Base-by-base conservation (phyloP, 176 grass and related monocot genomes). In the Chloris gayana region DNA sequence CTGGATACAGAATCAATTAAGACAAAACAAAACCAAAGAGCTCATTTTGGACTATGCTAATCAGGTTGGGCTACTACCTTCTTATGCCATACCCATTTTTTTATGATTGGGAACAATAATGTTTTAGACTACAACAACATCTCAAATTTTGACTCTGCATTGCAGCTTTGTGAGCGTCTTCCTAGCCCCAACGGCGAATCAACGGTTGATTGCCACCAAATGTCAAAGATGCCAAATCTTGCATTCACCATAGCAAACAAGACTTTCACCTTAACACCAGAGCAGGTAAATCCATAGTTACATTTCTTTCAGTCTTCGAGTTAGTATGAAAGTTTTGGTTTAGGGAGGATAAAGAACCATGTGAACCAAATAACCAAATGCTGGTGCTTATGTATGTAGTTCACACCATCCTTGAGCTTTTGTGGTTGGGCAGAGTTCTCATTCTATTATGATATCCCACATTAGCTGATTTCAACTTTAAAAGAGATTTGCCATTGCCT, bases 1-100 rank as follows among this genome's bases (percentile, higher is more conserved):
- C 33, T 98, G 95, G 95, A 93, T 98, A 87, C 86, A 98, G 74
- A 98, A 98, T 81, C 92, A 94, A 44, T 86, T 98, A 4, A 84
- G 70, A 62, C 75, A 93, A 65, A 98, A 98, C 64, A 34, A 88
- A 60, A 94, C 95, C 0, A 67, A 91, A 44, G 90, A 98, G 17
- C 74, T 78, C 49, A 90, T 98, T 69, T 70, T 98, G 74, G 58
- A 88, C 13, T 98, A 94, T 82, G 89, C 81, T 37, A 84, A 98
- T 61, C 79, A 92, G 90, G 95, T 93, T 51, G n/a, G 71, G 29
- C 21, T 32, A 24, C 14, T 51, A 1, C 13, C 14, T 38, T 67
- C 50, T 73, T 59, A 60, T 10, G 34, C 45, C 33, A 26, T 11
- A 25, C 8, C 19, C 38, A 68, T 1, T 37, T 59, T 25, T 59